phyloP scores from a whole-genome alignment of 306 rosid genomes.

The Acacia confusa region DNA sequence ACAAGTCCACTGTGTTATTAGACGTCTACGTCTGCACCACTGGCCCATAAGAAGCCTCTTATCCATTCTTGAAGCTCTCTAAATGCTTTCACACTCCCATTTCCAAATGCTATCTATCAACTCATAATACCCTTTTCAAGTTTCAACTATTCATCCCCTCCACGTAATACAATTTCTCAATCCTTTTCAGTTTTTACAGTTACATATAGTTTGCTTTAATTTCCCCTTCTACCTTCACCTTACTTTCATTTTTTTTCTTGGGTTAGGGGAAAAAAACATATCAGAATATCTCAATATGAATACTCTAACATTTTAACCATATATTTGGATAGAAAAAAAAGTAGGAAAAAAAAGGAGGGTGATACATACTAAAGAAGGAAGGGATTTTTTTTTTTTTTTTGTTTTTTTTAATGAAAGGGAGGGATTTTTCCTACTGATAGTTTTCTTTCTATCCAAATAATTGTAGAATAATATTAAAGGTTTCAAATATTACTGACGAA shows the following conservation, averaged over 20 bases:
- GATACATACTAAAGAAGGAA: no score
- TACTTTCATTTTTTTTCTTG: neutral
- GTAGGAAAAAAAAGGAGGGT: no score
- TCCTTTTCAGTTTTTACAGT: neutral
- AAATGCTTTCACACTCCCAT: no score
- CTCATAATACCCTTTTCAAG: neutral
- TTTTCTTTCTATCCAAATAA: no score
- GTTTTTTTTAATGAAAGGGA: no score
- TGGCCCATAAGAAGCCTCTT: constrained; percentile 60
- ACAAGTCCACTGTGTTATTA: constrained; percentile 79
- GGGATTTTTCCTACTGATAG: no score
- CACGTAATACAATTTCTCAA: neutral
- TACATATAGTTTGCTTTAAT: neutral
- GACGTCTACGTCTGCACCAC: constrained; percentile 61
- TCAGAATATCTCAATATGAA: neutral
- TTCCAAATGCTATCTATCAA: no score
- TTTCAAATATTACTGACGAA: no score
- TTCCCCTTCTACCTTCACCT: neutral
- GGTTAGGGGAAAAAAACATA: neutral
- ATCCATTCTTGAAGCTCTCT: constrained; percentile 39
- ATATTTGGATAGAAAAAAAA: no score
- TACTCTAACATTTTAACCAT: no score
- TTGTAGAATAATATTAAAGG: no score
- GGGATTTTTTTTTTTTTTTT: no score
- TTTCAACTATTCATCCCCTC: neutral